Evolutionary conservation across 139 green algal genomes (phyloP).

Genomic region (Desmodesmus armatus): DNA sequence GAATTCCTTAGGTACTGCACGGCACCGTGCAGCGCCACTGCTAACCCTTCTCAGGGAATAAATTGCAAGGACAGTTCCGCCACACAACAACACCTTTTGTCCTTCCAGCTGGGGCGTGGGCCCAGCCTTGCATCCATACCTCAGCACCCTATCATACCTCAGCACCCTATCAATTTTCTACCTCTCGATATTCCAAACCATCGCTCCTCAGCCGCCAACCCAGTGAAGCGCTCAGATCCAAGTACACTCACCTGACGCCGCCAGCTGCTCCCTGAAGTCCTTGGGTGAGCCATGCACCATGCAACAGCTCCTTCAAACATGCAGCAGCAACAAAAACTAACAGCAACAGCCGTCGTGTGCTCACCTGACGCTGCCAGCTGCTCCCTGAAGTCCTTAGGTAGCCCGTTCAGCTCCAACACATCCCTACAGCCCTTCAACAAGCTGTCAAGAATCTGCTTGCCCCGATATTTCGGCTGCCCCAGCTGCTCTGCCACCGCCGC

Average conservation of each 20-base stretch:
- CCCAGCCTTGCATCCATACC: too few relatives aligned
- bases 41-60: too few relatives aligned
- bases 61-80: too few relatives aligned
- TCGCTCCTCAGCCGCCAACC: background rate
- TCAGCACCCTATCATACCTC: too few relatives aligned
- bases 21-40: too few relatives aligned
- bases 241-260: background rate
- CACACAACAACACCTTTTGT: too few relatives aligned
- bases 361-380: background rate
- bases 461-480: constrained; percentile 73
- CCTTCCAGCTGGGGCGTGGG: too few relatives aligned
- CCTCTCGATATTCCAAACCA: background rate
- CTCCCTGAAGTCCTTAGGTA: background rate
- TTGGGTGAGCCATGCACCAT: too few relatives aligned
- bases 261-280: too few relatives aligned
- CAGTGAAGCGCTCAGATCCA: background rate
- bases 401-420: background rate
- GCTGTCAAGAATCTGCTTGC: constrained; percentile 1
- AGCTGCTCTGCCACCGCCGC: constrained; percentile 80
- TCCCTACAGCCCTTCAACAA: background rate
- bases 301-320: too few relatives aligned
- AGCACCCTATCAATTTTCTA: background rate
- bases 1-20: background rate
- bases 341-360: background rate
- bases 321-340: background rate